phyloP scores from a whole-genome alignment of 2,329 filamentous ascomycete species.

The Penicillium sp. region DNA sequence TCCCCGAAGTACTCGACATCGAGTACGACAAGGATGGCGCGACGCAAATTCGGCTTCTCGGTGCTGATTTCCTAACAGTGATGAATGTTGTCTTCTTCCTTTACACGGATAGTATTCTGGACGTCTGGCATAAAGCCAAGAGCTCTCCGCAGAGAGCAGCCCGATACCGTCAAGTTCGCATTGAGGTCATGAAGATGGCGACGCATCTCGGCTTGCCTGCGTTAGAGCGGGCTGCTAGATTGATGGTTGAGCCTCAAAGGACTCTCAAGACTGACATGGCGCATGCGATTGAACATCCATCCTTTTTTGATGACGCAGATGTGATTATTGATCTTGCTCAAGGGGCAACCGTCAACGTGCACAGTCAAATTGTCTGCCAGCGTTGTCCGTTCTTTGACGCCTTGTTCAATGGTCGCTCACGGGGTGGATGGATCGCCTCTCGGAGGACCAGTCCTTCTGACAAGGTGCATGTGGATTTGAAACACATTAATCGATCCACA shows the following conservation, averaged over 20 bases:
- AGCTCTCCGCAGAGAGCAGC: slow-evolving; percentile 60
- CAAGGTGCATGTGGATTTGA: slow-evolving; percentile 67
- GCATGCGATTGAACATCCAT: slow-evolving; percentile 59
- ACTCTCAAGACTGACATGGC: slow-evolving; percentile 66
- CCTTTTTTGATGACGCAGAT: slow-evolving; percentile 75
- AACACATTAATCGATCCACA: slow-evolving; percentile 65
- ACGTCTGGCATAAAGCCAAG: slow-evolving; percentile 77
- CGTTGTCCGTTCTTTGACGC: slow-evolving; percentile 89
- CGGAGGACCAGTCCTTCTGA: slow-evolving; percentile 50
- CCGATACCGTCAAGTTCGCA: slow-evolving; percentile 72
- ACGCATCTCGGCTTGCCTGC: slow-evolving; percentile 62
- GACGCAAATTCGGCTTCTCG: slow-evolving; percentile 58
- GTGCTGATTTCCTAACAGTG: slow-evolving; percentile 69
- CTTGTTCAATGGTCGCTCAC: slow-evolving; percentile 80
- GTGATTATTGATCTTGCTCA: slow-evolving; percentile 67
- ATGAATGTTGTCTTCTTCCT: slow-evolving; percentile 73
- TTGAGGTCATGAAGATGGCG: slow-evolving; percentile 82
- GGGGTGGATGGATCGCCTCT: slow-evolving; percentile 73
- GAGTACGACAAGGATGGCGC: slow-evolving; percentile 47
- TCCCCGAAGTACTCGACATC: slow-evolving; percentile 58
- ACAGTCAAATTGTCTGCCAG: slow-evolving; percentile 72
- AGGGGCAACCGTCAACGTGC: slow-evolving; percentile 61
- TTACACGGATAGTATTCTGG: slow-evolving; percentile 73
- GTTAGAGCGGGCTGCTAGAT: slow-evolving; percentile 69
- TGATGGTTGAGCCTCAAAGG: slow-evolving; percentile 61